Evolutionary conservation across 805 yeast species (phyloP).

Genomic region (Wickerhamiella azyma): DNA sequence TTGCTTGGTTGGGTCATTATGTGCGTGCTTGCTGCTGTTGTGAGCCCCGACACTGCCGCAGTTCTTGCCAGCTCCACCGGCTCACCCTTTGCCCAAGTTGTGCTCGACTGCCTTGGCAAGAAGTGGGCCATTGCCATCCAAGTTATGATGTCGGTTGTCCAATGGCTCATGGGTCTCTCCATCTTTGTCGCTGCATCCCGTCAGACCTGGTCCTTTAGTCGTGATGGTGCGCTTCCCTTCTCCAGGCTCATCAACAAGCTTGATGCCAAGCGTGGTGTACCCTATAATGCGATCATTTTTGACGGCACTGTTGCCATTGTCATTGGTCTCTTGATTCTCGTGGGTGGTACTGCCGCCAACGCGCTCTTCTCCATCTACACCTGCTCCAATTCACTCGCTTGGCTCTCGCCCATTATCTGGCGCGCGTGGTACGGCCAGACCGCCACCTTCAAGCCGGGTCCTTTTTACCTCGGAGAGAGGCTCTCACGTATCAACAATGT

Average conservation of each 20-base stretch:
- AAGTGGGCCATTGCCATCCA: conserved; percentile 53
- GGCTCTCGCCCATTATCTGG: conserved; percentile 47
- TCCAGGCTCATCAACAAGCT: conserved; percentile 43
- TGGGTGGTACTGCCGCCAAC: conserved; percentile 45
- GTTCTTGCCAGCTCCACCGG: conserved; percentile 38
- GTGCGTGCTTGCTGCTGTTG: conserved; percentile 37
- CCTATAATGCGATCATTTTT: conserved; percentile 48
- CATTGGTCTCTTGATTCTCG: conserved; percentile 45
- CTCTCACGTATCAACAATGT: conserved; percentile 34
- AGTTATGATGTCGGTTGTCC: conserved; percentile 44
- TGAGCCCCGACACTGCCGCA: conserved; percentile 32
- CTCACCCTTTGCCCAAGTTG: conserved; percentile 52
- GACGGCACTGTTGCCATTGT: conserved; percentile 37
- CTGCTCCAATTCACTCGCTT: conserved; percentile 48
- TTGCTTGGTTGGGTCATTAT: conserved; percentile 44
- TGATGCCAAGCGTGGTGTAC: conserved; percentile 42
- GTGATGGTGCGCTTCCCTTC: conserved; percentile 64
- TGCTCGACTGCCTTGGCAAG: conserved; percentile 47
- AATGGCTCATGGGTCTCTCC: conserved; percentile 53
- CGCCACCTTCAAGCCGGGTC: conserved; percentile 45
- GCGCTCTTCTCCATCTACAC: conserved; percentile 57
- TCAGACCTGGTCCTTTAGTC: conserved; percentile 62
- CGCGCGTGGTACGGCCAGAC: conserved; percentile 32
- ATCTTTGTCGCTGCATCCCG: conserved; percentile 51
- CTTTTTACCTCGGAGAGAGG: conserved; percentile 44